phyloP scores from a whole-genome alignment of 2,329 filamentous ascomycete genomes.

The Albophoma yamanashiensis region DNA sequence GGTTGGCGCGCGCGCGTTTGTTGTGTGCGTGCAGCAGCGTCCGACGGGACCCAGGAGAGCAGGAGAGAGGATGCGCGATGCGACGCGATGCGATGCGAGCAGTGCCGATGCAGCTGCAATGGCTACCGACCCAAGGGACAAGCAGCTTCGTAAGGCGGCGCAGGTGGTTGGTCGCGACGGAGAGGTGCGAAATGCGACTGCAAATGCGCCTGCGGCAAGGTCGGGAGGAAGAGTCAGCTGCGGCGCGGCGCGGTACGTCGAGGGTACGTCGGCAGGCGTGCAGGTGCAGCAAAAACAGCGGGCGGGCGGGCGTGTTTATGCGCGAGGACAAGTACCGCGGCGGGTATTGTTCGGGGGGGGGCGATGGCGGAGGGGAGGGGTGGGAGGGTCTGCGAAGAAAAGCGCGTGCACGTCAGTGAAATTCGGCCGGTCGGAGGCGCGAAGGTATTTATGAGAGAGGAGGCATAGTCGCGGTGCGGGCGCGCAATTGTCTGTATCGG shows the following conservation, averaged over 20 bases:
- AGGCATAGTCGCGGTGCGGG: conserved; percentile 21
- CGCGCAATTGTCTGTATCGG: conserved; percentile 27
- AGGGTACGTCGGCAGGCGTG: background rate
- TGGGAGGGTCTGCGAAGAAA: conserved; percentile 29
- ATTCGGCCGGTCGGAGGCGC: conserved; percentile 32
- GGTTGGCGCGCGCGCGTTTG: background rate
- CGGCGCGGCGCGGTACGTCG: background rate
- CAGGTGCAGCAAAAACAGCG: background rate
- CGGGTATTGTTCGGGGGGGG: conserved; percentile 11
- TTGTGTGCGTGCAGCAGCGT: background rate
- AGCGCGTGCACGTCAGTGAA: conserved; percentile 35
- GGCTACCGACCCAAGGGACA: background rate
- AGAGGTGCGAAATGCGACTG: conserved; percentile 1
- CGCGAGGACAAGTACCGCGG: conserved; percentile 1
- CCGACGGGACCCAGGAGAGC: background rate
- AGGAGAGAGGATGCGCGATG: background rate
- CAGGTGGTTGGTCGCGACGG: conserved; percentile 6
- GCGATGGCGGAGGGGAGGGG: conserved; percentile 11
- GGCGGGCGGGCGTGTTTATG: background rate
- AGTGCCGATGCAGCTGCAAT: background rate
- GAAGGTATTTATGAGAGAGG: conserved; percentile 35
- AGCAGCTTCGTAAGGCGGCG: background rate
- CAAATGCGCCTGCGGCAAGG: background rate
- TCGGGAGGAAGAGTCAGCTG: background rate
- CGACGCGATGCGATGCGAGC: background rate